Conservation (phyloP, 306 rosid genomes). For the Sphenostylis stenocarpa region DNA sequence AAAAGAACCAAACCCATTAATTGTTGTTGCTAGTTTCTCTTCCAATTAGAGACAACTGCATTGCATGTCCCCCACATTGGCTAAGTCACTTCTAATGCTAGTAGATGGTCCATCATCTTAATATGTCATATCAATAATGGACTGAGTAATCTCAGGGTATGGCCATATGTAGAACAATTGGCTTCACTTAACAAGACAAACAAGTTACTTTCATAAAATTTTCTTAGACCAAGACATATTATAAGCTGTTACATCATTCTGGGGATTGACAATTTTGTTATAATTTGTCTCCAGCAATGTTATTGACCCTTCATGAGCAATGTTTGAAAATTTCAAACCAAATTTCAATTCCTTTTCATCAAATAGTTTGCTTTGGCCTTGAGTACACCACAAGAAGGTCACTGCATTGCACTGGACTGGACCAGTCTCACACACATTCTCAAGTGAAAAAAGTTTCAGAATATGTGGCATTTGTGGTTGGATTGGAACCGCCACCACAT, state of each 20-base stretch:
- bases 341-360: conserved; percentile 29
- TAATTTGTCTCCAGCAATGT: background rate
- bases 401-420: background rate
- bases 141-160: background rate
- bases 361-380: conserved; percentile 35
- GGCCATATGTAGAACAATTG: background rate
- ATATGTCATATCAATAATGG: background rate
- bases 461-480: conserved; percentile 12
- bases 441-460: conserved; percentile 47
- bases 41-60: conserved; percentile 18
- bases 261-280: background rate
- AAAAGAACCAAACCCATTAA: background rate
- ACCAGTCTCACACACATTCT: conserved; percentile 29
- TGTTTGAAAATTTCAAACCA: background rate
- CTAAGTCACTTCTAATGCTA: background rate
- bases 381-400: conserved; percentile 48
- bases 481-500: background rate
- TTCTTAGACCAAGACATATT: conserved; percentile 27
- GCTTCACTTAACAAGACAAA: background rate
- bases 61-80: background rate
- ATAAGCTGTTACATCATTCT: conserved; percentile 6
- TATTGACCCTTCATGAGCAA: background rate
- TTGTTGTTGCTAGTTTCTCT: background rate
- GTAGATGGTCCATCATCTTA: conserved; percentile 10
- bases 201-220: conserved; percentile 16